phyloP scores from a whole-genome alignment of 345 rosid species.

The Sisymbrium irio region DNA sequence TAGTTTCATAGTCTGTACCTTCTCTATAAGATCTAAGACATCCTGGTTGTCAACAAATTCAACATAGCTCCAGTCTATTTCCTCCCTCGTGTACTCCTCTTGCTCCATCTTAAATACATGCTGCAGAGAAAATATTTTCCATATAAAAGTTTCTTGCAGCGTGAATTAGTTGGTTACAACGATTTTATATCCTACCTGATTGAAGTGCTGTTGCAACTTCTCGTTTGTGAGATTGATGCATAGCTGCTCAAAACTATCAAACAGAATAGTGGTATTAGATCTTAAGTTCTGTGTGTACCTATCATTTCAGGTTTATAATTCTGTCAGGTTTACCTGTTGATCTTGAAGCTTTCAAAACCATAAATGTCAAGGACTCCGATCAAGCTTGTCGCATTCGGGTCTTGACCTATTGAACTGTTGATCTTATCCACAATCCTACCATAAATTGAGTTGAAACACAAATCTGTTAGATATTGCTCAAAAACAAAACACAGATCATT shows the following conservation, averaged over 20 bases:
- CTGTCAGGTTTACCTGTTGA: slow-evolving; percentile 47
- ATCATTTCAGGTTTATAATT: slow-evolving; percentile 10
- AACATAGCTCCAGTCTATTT: slow-evolving; percentile 74
- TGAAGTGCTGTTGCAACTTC: slow-evolving; percentile 78
- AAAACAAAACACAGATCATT: too few relatives aligned
- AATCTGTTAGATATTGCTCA: not conserved
- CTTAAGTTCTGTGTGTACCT: not conserved
- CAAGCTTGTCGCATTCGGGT: slow-evolving; percentile 55
- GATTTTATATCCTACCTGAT: slow-evolving; percentile 48
- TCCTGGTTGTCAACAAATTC: slow-evolving; percentile 80
- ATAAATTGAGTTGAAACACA: slow-evolving; percentile 18
- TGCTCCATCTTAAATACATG: slow-evolving; percentile 85
- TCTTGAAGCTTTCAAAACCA: slow-evolving; percentile 79
- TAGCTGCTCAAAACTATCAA: slow-evolving; percentile 70
- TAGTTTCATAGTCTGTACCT: slow-evolving; percentile 37
- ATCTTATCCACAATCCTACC: slow-evolving; percentile 77
- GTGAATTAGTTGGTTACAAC: not conserved
- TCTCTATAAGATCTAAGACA: slow-evolving; percentile 72
- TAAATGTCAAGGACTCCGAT: slow-evolving; percentile 82
- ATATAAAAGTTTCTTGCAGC: slow-evolving; percentile 10
- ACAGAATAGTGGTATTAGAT: slow-evolving; percentile 3
- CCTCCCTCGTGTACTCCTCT: slow-evolving; percentile 68
- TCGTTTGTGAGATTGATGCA: slow-evolving; percentile 79
- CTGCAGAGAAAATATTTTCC: slow-evolving; percentile 37
- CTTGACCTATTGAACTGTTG: slow-evolving; percentile 71